Conservation (phyloP, 192 early-diverging fungal genomes). For the Phlyctochytrium planicorne region DNA sequence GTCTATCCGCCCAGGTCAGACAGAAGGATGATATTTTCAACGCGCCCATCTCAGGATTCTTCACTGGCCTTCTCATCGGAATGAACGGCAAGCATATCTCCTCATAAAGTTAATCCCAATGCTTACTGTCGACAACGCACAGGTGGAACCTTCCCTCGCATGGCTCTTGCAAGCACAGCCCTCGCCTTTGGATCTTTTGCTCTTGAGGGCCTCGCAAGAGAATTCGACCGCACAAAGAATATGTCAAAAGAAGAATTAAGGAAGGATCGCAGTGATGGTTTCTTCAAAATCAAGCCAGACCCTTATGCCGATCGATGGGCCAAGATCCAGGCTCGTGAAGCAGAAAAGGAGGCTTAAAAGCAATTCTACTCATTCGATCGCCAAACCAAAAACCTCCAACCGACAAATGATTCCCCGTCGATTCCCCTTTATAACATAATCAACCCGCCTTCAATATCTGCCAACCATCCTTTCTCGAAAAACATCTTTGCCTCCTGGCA, state of each 20-base stretch:
- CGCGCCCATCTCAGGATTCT: slow-evolving; percentile 23
- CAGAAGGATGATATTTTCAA: slow-evolving; percentile 29
- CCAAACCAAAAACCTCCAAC: too few relatives aligned
- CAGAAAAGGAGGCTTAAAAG: too few relatives aligned
- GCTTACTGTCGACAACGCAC: background rate
- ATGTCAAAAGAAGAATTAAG: background rate
- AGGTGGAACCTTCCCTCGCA: background rate
- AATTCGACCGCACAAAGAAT: background rate
- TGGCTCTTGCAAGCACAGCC: background rate
- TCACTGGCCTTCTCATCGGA: slow-evolving; percentile 16
- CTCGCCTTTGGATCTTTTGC: background rate
- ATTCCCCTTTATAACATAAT: too few relatives aligned
- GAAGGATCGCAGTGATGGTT: background rate
- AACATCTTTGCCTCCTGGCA: too few relatives aligned
- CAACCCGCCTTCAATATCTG: too few relatives aligned
- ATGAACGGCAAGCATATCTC: slow-evolving; percentile 5
- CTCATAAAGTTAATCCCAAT: background rate
- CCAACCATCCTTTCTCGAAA: too few relatives aligned
- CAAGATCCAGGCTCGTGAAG: background rate
- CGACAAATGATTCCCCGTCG: too few relatives aligned
- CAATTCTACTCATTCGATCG: too few relatives aligned
- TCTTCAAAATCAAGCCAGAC: background rate
- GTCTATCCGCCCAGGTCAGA: slow-evolving; percentile 16
- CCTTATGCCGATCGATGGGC: background rate
- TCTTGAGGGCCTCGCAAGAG: background rate